Conservation (phyloP, 2,329 filamentous ascomycete genomes). For the Bipolaris victoriae region DNA sequence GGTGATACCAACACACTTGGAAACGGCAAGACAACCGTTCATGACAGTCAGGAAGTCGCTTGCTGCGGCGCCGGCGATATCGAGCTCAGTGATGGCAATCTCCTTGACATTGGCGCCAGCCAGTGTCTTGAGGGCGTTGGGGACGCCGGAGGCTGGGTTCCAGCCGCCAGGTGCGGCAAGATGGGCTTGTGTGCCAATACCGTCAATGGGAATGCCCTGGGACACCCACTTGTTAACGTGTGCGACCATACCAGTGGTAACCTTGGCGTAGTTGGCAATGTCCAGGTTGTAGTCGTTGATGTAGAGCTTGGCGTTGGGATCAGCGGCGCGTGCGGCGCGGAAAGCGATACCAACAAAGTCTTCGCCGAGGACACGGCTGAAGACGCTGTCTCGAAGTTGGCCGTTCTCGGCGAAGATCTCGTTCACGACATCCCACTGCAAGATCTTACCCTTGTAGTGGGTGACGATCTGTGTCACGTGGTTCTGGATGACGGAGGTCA, state of each 20-base stretch:
- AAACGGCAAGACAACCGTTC: constrained; percentile 63
- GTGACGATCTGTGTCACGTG: constrained; percentile 65
- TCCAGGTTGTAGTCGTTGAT: constrained; percentile 76
- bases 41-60: constrained; percentile 62
- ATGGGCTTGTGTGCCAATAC: constrained; percentile 67
- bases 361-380: constrained; percentile 71
- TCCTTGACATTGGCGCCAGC: constrained; percentile 59
- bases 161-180: constrained; percentile 45
- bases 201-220: constrained; percentile 68
- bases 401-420: constrained; percentile 66
- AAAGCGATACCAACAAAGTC: constrained; percentile 74
- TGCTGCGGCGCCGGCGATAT: constrained; percentile 65
- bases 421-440: constrained; percentile 55
- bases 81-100: constrained; percentile 70
- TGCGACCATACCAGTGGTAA: constrained; percentile 57
- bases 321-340: constrained; percentile 68
- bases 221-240: constrained; percentile 69
- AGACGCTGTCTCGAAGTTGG: constrained; percentile 65
- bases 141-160: constrained; percentile 55
- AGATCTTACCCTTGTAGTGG: constrained; percentile 68
- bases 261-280: constrained; percentile 64
- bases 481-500: constrained; percentile 64
- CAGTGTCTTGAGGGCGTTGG: constrained; percentile 60
- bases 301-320: constrained; percentile 72
- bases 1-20: constrained; percentile 70